phyloP scores from a whole-genome alignment of 2,329 filamentous ascomycete species.

The Penicillium sp. region DNA sequence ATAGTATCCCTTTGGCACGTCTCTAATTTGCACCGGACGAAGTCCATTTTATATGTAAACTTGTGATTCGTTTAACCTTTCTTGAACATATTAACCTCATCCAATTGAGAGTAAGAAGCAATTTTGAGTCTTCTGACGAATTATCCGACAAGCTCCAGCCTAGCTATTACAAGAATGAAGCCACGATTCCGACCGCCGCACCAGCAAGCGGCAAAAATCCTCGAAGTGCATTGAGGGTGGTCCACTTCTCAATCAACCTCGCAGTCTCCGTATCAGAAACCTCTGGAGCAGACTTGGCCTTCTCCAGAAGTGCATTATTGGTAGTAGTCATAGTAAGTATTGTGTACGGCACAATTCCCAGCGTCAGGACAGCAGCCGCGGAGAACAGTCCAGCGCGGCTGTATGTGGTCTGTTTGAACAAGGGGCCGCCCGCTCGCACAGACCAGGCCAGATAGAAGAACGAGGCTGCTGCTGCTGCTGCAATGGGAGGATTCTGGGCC shows the following conservation, averaged over 20 bases:
- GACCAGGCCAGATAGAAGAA: conserved; percentile 35
- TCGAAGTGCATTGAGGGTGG: conserved; percentile 22
- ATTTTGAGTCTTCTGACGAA: not conserved
- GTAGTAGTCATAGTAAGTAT: conserved; percentile 29
- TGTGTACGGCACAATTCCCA: conserved; percentile 39
- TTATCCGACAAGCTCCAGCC: not conserved
- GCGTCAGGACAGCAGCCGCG: conserved; percentile 29
- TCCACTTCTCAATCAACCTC: conserved; percentile 23
- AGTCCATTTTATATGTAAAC: too few relatives aligned
- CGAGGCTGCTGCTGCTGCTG: conserved; percentile 19
- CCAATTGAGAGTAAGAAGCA: not conserved
- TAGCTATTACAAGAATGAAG: conserved; percentile 12
- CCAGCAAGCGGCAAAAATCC: conserved; percentile 24
- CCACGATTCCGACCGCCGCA: conserved; percentile 16
- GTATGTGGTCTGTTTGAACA: conserved; percentile 14
- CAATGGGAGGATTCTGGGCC: conserved; percentile 28
- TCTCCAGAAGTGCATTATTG: conserved; percentile 31
- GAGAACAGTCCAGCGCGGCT: conserved; percentile 26
- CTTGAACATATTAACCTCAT: too few relatives aligned
- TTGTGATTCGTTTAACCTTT: too few relatives aligned
- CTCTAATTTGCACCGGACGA: too few relatives aligned
- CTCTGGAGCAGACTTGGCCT: conserved; percentile 14
- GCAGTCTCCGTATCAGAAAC: conserved; percentile 14
- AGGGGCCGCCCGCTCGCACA: conserved; percentile 15
- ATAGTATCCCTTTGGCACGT: too few relatives aligned